Conservation (phyloP, 768 basidiomycete genomes). For the Boletales sp. region DNA sequence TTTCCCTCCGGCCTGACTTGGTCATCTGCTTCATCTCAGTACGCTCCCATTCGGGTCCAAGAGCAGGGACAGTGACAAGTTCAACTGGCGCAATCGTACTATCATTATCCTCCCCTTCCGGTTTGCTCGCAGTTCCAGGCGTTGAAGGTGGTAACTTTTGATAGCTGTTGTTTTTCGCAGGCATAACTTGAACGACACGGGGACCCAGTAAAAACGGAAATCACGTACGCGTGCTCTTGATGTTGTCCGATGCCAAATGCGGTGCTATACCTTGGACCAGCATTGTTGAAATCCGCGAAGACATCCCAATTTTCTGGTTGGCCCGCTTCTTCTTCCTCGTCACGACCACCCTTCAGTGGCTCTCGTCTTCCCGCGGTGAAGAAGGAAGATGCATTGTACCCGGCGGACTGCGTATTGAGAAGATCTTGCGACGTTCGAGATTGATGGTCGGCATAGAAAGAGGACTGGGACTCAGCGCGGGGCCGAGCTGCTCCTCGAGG, state of each 20-base stretch:
- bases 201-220: background rate
- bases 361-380: conserved; percentile 67
- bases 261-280: conserved; percentile 71
- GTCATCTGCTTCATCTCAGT: conserved; percentile 77
- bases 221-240: conserved; percentile 45
- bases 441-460: conserved; percentile 49
- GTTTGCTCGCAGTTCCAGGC: conserved; percentile 25
- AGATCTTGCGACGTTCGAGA: conserved; percentile 45
- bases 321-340: conserved; percentile 57
- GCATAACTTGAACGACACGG: conserved; percentile 6
- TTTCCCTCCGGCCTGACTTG: conserved; percentile 63
- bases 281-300: conserved; percentile 87
- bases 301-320: conserved; percentile 64
- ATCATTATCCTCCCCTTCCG: conserved; percentile 35
- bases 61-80: conserved; percentile 86
- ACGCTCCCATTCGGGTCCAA: conserved; percentile 88
- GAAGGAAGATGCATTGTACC: conserved; percentile 71
- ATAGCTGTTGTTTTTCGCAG: conserved; percentile 33
- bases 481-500: conserved; percentile 36
- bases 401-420: conserved; percentile 52
- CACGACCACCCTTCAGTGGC: conserved; percentile 73
- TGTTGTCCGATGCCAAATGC: conserved; percentile 46
- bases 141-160: conserved; percentile 37
- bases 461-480: conserved; percentile 69
- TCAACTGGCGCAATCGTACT: conserved; percentile 57